A percentile compares a stretch with the other conserved stretches of the same genome.
Conservation (phyloP, 2,329 filamentous ascomycete species). For the Bipolaris oryzae region DNA sequence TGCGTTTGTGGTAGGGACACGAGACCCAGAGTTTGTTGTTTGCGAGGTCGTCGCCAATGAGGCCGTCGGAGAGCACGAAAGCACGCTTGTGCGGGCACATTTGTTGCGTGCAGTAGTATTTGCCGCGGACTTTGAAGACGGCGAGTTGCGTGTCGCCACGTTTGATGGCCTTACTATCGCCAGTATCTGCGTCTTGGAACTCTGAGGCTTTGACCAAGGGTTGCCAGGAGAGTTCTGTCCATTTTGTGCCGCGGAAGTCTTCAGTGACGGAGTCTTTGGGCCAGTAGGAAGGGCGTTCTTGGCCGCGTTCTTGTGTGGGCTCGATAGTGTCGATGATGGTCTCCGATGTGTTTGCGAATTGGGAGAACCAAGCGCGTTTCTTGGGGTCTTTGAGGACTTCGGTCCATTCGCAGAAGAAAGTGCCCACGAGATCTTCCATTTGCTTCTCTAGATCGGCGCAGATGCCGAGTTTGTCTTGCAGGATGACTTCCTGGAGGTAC, state of each 20-base stretch:
- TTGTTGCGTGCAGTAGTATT: conserved; percentile 85
- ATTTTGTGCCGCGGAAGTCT: conserved; percentile 72
- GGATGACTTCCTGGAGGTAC: conserved; percentile 80
- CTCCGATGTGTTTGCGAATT: conserved; percentile 85
- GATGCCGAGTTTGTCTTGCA: conserved; percentile 86
- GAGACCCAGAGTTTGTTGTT: conserved; percentile 78
- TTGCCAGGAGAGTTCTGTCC: conserved; percentile 77
- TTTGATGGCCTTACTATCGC: conserved; percentile 78
- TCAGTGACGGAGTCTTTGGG: conserved; percentile 68
- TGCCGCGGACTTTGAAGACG: conserved; percentile 80
- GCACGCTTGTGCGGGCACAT: conserved; percentile 95
- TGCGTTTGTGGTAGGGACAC: conserved; percentile 88
- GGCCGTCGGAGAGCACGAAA: conserved; percentile 85
- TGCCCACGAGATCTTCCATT: conserved; percentile 83
- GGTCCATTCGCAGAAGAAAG: conserved; percentile 91
- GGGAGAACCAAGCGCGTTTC: conserved; percentile 72
- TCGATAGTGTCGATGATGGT: conserved; percentile 69
- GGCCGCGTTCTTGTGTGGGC: conserved; percentile 71
- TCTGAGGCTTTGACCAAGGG: conserved; percentile 73
- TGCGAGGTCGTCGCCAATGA: conserved; percentile 71
- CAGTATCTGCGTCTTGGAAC: conserved; percentile 73
- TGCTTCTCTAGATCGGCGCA: conserved; percentile 82
- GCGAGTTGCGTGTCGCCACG: conserved; percentile 88
- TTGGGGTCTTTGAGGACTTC: conserved; percentile 75
- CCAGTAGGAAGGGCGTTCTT: conserved; percentile 79